These are phyloP conservation scores for Candida insectorum DNA, from an alignment of 805 yeast species.

Conservation along the genomic window DNA sequence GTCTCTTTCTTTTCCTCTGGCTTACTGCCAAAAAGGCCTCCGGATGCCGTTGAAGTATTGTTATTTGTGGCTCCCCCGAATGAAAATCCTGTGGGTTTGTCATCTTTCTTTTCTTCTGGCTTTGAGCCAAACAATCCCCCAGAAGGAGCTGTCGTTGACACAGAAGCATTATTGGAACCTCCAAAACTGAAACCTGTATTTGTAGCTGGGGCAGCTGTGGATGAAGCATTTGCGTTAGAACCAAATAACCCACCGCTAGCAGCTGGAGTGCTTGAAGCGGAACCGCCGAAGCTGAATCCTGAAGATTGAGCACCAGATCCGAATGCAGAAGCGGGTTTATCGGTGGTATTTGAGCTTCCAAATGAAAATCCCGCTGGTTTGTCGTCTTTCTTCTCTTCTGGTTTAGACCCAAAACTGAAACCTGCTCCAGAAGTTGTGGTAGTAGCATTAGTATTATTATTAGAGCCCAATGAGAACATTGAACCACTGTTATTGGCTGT, in stretches of 20 bases:
- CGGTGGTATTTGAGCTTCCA: constrained; percentile 13
- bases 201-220: too few relatives aligned
- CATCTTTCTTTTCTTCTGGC: constrained; percentile 18
- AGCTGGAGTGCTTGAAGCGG: neutral
- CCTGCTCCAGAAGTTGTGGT: too few relatives aligned
- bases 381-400: constrained; percentile 17
- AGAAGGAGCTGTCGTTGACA: constrained; percentile 13
- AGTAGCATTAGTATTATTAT: too few relatives aligned
- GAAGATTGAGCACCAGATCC: constrained; percentile 12
- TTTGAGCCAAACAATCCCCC: constrained; percentile 13
- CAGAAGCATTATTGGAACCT: constrained; percentile 3
- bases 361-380: constrained; percentile 12
- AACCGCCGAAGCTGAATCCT: constrained; percentile 23
- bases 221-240: too few relatives aligned
- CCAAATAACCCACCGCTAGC: constrained; percentile 6
- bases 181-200: constrained; percentile 17
- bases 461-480: constrained; percentile 4
- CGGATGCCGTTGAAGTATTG: constrained; percentile 4
- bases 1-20: constrained; percentile 13
- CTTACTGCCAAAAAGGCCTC: constrained; percentile 11
- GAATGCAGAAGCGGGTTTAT: constrained; percentile 11
- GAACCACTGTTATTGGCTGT: constrained; percentile 22
- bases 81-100: constrained; percentile 11
- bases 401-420: constrained; percentile 14
- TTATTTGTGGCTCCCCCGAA: constrained; percentile 9